Conservation (phyloP, 768 basidiomycete genomes). For the Boletus rex-veris region DNA sequence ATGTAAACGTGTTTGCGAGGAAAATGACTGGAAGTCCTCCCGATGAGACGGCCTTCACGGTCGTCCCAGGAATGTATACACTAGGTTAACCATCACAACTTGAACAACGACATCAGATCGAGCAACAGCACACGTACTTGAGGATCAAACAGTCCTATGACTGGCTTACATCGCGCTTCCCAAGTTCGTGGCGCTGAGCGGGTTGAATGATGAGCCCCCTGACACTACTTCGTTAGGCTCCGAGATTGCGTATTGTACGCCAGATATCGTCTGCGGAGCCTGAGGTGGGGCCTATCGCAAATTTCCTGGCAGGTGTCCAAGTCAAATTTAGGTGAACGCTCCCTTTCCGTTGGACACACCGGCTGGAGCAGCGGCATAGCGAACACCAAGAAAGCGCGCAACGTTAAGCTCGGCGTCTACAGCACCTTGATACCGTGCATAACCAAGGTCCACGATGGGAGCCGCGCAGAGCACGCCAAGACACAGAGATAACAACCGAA, state of each 20-base stretch:
- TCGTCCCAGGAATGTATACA: slow-evolving; percentile 27
- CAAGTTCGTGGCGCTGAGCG: neutral
- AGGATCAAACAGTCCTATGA: slow-evolving; percentile 34
- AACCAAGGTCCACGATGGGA: slow-evolving; percentile 24
- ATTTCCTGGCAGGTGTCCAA: slow-evolving; percentile 7
- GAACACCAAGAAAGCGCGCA: slow-evolving; percentile 26
- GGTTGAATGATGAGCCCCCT: slow-evolving; percentile 32
- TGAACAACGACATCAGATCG: neutral
- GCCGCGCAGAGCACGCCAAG: neutral
- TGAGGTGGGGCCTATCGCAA: slow-evolving; percentile 32
- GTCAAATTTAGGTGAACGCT: neutral
- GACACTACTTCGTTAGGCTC: slow-evolving; percentile 18
- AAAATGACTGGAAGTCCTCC: slow-evolving; percentile 32
- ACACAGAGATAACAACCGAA: slow-evolving; percentile 1
- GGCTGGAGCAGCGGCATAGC: slow-evolving; percentile 23
- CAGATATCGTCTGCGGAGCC: slow-evolving; percentile 14
- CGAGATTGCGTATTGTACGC: slow-evolving; percentile 24
- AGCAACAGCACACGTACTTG: slow-evolving; percentile 15
- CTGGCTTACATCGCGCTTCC: slow-evolving; percentile 9
- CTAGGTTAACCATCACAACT: slow-evolving; percentile 11
- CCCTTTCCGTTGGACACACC: slow-evolving; percentile 7
- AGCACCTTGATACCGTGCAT: slow-evolving; percentile 25
- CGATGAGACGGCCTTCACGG: neutral
- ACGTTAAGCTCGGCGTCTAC: slow-evolving; percentile 12
- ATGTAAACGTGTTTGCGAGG: too few relatives aligned